Conservation (phyloP, 495 filamentous ascomycete genomes). For the Jackrogersella minutella region DNA sequence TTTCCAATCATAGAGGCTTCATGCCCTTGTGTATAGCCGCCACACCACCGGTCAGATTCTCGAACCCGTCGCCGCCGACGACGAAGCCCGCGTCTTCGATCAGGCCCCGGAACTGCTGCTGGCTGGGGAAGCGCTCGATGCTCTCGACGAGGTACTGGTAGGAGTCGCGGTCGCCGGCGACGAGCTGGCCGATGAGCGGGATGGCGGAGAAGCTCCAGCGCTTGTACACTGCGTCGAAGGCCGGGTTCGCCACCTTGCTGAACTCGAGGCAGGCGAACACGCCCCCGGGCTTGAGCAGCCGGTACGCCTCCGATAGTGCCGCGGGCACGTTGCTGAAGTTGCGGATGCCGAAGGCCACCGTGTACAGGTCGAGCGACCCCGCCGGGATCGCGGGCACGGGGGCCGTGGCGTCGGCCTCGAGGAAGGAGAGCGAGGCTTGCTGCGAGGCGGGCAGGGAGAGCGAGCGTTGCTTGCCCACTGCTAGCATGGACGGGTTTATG, state of each 20-base stretch:
- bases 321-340: slow-evolving; percentile 90
- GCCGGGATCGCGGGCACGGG: slow-evolving; percentile 62
- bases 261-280: slow-evolving; percentile 98
- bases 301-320: slow-evolving; percentile 80
- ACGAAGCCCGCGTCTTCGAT: slow-evolving; percentile 88
- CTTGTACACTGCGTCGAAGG: slow-evolving; percentile 91
- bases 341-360: slow-evolving; percentile 95
- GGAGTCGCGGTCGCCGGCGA: slow-evolving; percentile 91
- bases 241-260: slow-evolving; percentile 74
- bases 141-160: slow-evolving; percentile 99
- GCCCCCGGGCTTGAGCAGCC: slow-evolving; percentile 92
- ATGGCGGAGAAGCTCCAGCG: slow-evolving; percentile 95
- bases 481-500: slow-evolving; percentile 94
- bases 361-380: slow-evolving; percentile 87
- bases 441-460: slow-evolving; percentile 52
- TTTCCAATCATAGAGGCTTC: slow-evolving; percentile 67
- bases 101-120: slow-evolving; percentile 85
- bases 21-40: slow-evolving; percentile 97
- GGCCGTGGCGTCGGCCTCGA: slow-evolving; percentile 87
- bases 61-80: slow-evolving; percentile 81
- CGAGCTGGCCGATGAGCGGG: slow-evolving; percentile 92
- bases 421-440: slow-evolving; percentile 68
- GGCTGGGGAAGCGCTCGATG: slow-evolving; percentile 90
- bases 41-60: slow-evolving; percentile 89
- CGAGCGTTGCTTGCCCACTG: slow-evolving; percentile 82